Percentiles rank a stretch among this genome's conserved stretches.
Conservation (phyloP, 1,139 yeast species). For the Candida tetrigidarum region DNA sequence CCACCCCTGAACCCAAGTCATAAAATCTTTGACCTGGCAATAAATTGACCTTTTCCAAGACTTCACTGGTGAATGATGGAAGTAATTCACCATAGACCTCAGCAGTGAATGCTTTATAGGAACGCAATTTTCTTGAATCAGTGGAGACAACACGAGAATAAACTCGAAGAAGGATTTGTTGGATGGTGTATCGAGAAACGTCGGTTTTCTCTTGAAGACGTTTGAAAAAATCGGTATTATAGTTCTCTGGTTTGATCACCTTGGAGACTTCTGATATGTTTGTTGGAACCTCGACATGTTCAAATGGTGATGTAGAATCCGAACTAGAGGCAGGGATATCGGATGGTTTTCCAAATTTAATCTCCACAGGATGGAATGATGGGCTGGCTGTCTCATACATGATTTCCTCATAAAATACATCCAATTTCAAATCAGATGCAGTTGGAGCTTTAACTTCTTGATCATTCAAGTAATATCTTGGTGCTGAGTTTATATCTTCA, state of each 20-base stretch:
- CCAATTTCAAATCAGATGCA: constrained; percentile 28
- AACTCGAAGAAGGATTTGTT: constrained; percentile 70
- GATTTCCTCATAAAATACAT: constrained; percentile 30
- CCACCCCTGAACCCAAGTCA: constrained; percentile 94
- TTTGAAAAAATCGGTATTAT: constrained; percentile 31
- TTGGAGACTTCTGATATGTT: constrained; percentile 10
- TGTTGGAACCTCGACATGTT: constrained; percentile 12
- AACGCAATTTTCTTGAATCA: constrained; percentile 61
- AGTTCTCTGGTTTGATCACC: constrained; percentile 25
- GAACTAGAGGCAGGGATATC: constrained; percentile 6
- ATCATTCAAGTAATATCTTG: constrained; percentile 28
- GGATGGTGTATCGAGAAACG: constrained; percentile 62
- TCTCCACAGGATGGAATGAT: constrained; percentile 12
- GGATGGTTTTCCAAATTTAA: constrained; percentile 6
- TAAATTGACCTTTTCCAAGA: constrained; percentile 66
- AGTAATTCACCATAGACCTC: constrained; percentile 91
- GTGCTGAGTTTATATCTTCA: constrained; percentile 38
- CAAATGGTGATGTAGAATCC: constrained; percentile 2
- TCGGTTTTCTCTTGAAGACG: constrained; percentile 34
- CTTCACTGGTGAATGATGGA: constrained; percentile 74
- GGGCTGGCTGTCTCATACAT: constrained; percentile 20
- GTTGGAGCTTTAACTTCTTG: constrained; percentile 22
- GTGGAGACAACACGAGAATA: constrained; percentile 84
- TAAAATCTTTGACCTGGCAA: constrained; percentile 62
- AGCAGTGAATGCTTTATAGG: constrained; percentile 86